Evolutionary conservation across 2,329 filamentous ascomycete genomes (phyloP), one percentile per base, ranked within the genome.

Genomic region (Pseudogymnoascus sp.): DNA sequence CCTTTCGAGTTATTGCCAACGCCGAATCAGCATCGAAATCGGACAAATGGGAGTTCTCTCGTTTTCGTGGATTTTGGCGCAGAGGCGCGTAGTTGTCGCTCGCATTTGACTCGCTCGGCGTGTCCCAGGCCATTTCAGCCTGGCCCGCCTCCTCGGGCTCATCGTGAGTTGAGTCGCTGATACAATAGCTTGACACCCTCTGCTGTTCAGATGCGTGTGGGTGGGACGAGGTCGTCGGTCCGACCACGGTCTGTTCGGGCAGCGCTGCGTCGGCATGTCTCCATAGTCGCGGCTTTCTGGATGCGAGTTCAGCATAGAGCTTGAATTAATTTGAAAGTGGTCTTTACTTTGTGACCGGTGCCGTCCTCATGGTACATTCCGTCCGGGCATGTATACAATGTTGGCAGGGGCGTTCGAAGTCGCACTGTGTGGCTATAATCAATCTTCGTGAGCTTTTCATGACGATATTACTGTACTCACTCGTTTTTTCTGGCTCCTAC

Each of bases 1-100:
- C 61, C 55, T 68, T 71, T 19, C 66, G 68, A 12, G 71, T 68
- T 34, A 73, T 71, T 7, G 69, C 70, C 62, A 73, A 67, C 0
- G 71, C 71, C 5, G 71, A 74, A 34, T 73, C 69, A 3, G 68
- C 67, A 62, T 72, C 70, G 18, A 60, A 41, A 57, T 38, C 34
- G 13, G 38, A 45, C 41, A 58, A 56, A 37, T 39, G 23, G 18
- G 60, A 60, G 12, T 15, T 57, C 34, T 13, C 35, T 38, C 48
- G 45, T 60, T 45, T 45, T 9, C 38, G 38, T 21, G 38, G 18
- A 39, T 21, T 39, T 39, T 39, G 18, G 38, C 5, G 18, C 18
- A 7, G 38, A 21, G 38, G 9, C 9, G 4, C 10, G 18, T 39
- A 21, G 38, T 21, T 21, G 18, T 39, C 38, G 10, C 38, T 10